A percentile compares a stretch with the other conserved stretches of the same genome.
Conservation (phyloP, 2,329 filamentous ascomycete genomes). For the Beauveria brongniartii region DNA sequence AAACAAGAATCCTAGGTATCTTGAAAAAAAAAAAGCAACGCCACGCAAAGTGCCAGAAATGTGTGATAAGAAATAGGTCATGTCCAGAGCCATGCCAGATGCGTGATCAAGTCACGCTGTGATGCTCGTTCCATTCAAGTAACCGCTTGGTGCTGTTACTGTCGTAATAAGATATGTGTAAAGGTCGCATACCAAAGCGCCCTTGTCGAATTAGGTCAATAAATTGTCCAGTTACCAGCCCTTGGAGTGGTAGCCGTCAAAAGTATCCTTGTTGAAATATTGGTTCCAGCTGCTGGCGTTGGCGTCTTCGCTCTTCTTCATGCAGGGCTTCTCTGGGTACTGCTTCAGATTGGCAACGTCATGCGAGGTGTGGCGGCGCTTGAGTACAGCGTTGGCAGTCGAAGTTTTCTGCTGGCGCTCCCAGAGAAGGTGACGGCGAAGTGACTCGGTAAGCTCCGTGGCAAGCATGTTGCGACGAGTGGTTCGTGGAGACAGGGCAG, state of each 20-base stretch:
- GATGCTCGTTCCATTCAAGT: neutral
- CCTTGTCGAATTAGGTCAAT: neutral
- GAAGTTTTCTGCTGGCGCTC: conserved; percentile 92
- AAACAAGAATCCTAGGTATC: conserved; percentile 12
- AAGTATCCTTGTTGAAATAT: conserved; percentile 74
- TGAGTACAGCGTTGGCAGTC: conserved; percentile 79
- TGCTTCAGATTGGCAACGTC: conserved; percentile 84
- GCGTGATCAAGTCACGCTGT: neutral
- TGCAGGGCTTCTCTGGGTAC: conserved; percentile 60
- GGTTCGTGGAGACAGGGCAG: conserved; percentile 80
- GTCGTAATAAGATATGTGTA: neutral
- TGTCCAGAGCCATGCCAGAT: neutral
- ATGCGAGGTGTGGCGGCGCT: conserved; percentile 82
- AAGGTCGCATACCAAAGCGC: neutral
- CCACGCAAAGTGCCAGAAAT: conserved; percentile 9
- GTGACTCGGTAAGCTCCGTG: conserved; percentile 86
- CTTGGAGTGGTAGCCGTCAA: conserved; percentile 37
- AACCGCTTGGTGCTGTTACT: neutral
- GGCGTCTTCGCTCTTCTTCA: conserved; percentile 50
- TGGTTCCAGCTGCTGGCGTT: conserved; percentile 75
- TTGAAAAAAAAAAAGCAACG: conserved; percentile 9
- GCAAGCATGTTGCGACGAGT: conserved; percentile 93
- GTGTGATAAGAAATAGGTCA: neutral
- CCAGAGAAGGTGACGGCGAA: conserved; percentile 86
- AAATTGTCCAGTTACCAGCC: conserved; percentile 26